phyloP scores from a whole-genome alignment of 345 rosid species.

The Conringia planisiliqua region DNA sequence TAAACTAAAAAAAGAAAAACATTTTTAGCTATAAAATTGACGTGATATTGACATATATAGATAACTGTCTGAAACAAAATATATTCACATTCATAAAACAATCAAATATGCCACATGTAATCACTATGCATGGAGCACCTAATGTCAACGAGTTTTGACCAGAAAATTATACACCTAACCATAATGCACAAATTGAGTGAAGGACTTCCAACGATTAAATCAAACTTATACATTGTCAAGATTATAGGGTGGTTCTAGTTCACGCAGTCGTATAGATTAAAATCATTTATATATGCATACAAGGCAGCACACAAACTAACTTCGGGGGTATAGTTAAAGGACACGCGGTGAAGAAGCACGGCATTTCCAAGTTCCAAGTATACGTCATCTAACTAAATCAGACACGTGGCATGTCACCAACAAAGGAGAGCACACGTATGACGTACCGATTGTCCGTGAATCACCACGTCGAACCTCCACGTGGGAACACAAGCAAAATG shows the following conservation, averaged over 20 bases:
- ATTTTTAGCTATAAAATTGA: background rate
- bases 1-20: background rate
- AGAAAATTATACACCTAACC: background rate
- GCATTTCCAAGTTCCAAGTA: conserved; percentile 7
- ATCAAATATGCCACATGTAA: background rate
- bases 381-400: conserved; percentile 2
- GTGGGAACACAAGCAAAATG: background rate
- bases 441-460: conserved; percentile 22
- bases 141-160: background rate
- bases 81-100: background rate
- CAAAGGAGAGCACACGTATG: conserved; percentile 32
- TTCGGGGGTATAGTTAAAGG: background rate
- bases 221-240: background rate
- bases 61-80: background rate
- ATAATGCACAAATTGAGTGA: background rate
- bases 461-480: conserved; percentile 22
- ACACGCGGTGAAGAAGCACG: conserved; percentile 24
- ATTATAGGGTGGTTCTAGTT: background rate
- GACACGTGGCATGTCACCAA: conserved; percentile 19
- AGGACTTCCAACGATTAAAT: background rate
- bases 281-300: background rate
- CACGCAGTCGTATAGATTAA: background rate
- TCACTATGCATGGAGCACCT: conserved; percentile 6
- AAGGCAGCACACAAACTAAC: background rate
- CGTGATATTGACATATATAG: background rate